phyloP scores from a whole-genome alignment of 371 early-diverging fungal genomes.

The Rhizopus arrhizus region DNA sequence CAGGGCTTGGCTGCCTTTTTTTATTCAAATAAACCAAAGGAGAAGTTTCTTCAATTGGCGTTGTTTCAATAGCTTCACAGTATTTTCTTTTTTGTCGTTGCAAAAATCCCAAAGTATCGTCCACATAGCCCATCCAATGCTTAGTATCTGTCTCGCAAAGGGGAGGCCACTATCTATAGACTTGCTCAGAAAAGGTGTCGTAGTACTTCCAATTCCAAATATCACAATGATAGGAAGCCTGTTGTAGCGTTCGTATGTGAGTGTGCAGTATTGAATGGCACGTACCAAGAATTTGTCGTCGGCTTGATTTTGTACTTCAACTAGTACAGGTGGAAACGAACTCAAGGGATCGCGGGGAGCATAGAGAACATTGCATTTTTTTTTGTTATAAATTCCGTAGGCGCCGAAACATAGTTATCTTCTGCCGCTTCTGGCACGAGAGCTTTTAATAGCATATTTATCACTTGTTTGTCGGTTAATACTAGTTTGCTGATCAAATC shows the following conservation, averaged over 20 bases:
- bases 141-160: slow-evolving; percentile 12
- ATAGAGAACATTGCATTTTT: slow-evolving; percentile 10
- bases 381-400: slow-evolving; percentile 19
- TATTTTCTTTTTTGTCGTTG: slow-evolving; percentile 26
- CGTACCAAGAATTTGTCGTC: neutral
- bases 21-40: slow-evolving; percentile 4
- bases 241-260: slow-evolving; percentile 5
- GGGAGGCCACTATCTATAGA: slow-evolving; percentile 9
- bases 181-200: slow-evolving; percentile 5
- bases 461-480: slow-evolving; percentile 15
- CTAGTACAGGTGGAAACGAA: neutral
- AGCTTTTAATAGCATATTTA: slow-evolving; percentile 8
- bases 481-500: slow-evolving; percentile 13
- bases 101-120: slow-evolving; percentile 17
- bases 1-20: slow-evolving; percentile 9
- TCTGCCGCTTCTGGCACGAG: slow-evolving; percentile 23
- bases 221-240: slow-evolving; percentile 8
- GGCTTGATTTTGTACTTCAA: slow-evolving; percentile 11
- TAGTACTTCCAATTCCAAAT: slow-evolving; percentile 11
- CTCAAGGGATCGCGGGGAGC: slow-evolving; percentile 1
- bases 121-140: slow-evolving; percentile 22
- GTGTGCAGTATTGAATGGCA: slow-evolving; percentile 8
- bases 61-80: slow-evolving; percentile 24
- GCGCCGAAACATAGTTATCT: slow-evolving; percentile 14
- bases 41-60: slow-evolving; percentile 2